Evolutionary conservation across 306 rosid genomes (phyloP).

Genomic region (Dalbergia oliveri): DNA sequence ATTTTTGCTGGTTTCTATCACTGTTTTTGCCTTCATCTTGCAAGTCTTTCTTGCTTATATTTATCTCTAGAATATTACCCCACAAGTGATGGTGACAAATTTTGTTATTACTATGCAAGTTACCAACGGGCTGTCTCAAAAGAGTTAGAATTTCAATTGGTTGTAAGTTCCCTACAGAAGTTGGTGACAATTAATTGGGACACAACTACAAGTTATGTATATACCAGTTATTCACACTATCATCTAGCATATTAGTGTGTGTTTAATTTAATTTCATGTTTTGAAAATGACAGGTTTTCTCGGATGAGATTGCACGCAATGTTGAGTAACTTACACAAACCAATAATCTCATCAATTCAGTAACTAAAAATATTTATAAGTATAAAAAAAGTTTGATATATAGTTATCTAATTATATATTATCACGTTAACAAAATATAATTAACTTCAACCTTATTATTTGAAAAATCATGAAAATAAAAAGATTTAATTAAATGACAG

Average conservation of each 20-base stretch:
- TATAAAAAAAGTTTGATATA: too few species aligned
- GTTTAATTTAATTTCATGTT: background rate
- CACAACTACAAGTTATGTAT: slow-evolving; percentile 7
- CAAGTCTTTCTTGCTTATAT: background rate
- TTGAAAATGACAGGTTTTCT: slow-evolving; percentile 1
- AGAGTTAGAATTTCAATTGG: slow-evolving; percentile 11
- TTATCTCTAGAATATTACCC: background rate
- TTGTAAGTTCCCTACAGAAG: background rate
- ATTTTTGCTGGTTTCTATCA: too few species aligned
- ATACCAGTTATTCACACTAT: background rate
- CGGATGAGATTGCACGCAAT: background rate
- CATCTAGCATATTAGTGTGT: background rate
- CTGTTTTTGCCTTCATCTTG: background rate
- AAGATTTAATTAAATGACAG: too few species aligned
- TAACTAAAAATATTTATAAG: too few species aligned
- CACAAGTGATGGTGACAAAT: slow-evolving; percentile 21
- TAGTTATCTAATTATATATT: too few species aligned
- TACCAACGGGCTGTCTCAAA: background rate
- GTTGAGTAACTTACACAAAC: background rate
- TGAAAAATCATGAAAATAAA: too few species aligned
- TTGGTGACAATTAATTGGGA: slow-evolving; percentile 16
- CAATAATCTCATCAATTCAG: background rate
- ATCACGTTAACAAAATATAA: too few species aligned
- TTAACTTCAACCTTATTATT: too few species aligned
- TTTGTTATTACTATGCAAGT: background rate